Base-by-base conservation (phyloP, 768 basidiomycete species). In the Xerocomellus intermedius region DNA sequence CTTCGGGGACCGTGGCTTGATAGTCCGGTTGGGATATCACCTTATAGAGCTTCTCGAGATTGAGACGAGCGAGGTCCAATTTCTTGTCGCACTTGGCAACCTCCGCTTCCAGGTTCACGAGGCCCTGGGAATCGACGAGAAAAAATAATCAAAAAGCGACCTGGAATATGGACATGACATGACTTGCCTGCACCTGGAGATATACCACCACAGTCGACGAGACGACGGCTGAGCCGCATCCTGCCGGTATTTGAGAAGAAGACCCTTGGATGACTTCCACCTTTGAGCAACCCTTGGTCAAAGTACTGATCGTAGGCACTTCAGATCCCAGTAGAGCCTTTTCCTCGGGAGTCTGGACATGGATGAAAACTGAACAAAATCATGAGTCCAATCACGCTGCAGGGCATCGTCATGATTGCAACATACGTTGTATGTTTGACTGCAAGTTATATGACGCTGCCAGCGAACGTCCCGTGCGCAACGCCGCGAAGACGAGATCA, bases 51-150 rank as follows among this genome's bases (percentile, higher is more conserved):
- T 97, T 98, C 50, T 86, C 83, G 41, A 89, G 74, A 60, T 83
- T 87, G 48, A 89, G 58, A 49, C 79, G 76, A 2, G 83, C 85
- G 10, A 94, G 74, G 37, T 87, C 82, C 3, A 91, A 79, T 73
- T 95, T 97, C 82, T 97, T 98, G 66, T 92, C 84, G 57, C 87
- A 86, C 72, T 95, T 98, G 38, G 81, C 76, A 42, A 97, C 89
- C 73, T 98, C 96, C 2, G 82, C 83, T 43, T 92, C 86, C 7
- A 96, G 74, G 72, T 98, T 89, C 17, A 99, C 86, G 39, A 95
- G 84, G 24, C 95, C 94, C 94, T 97, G 61, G n/a, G 16, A 47
- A 12, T 43, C 17, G 28, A 44, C 43, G 46, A 28, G 36, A 37
- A 38, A 3, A 30, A 35, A 10, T 2, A n/a, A 36, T 16, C 7